Conservation (phyloP, 2,329 filamentous ascomycete species). For the Aspergillus puulaauensis region DNA sequence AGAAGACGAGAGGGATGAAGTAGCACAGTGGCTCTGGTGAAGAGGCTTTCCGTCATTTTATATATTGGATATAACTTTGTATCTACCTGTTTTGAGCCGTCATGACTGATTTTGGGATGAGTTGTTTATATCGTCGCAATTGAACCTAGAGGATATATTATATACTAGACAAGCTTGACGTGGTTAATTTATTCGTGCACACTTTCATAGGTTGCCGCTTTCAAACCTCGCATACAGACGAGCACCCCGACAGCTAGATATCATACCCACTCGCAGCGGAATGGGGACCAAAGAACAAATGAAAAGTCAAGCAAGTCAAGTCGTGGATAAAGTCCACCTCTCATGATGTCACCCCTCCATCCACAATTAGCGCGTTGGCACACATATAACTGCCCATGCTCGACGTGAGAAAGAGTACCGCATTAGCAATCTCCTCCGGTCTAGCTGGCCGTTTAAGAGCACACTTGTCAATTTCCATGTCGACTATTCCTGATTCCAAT, state of each 20-base stretch:
- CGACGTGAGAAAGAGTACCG: slow-evolving; percentile 45
- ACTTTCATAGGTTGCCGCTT: no score
- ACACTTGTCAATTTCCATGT: slow-evolving; percentile 44
- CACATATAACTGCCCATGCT: slow-evolving; percentile 47
- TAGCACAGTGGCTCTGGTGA: slow-evolving; percentile 4
- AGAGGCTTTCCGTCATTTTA: no score
- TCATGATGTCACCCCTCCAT: slow-evolving; percentile 27
- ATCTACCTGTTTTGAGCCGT: background rate
- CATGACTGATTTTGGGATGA: no score
- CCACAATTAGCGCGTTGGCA: slow-evolving; percentile 31
- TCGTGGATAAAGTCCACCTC: background rate
- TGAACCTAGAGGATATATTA: background rate
- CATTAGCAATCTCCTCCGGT: slow-evolving; percentile 33
- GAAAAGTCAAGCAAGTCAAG: no score
- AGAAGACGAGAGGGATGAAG: slow-evolving; percentile 12
- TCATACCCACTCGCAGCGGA: no score
- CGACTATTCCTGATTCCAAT: slow-evolving; percentile 17
- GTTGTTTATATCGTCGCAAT: background rate
- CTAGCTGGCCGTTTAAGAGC: slow-evolving; percentile 50
- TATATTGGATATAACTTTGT: background rate
- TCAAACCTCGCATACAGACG: no score
- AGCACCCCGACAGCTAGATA: no score
- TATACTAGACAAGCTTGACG: no score
- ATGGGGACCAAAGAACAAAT: no score
- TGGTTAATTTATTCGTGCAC: no score